A percentile compares a stretch with the other conserved stretches of the same genome.
phyloP scores from a whole-genome alignment of 257 asterid species.

The Verbascum thapsus region DNA sequence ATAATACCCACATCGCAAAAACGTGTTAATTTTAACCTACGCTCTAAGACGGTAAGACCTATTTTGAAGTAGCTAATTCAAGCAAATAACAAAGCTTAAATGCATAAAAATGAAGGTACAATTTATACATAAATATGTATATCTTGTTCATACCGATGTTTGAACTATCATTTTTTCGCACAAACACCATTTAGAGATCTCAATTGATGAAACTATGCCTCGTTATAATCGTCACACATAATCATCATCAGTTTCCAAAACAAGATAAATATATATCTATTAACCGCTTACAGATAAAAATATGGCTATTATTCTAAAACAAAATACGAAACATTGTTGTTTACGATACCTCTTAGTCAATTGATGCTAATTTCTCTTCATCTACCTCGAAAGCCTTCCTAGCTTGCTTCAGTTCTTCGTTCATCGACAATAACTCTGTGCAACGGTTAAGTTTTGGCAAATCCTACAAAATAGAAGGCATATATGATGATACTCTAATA shows the following conservation, averaged over 20 bases:
- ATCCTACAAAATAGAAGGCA: conserved; percentile 51
- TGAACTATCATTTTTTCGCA: not conserved
- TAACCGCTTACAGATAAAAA: not conserved
- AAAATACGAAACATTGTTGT: not conserved
- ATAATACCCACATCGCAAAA: too few relatives aligned
- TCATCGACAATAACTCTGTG: conserved; percentile 79
- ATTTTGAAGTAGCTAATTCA: too few relatives aligned
- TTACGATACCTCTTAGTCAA: conserved; percentile 42
- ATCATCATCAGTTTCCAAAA: too few relatives aligned
- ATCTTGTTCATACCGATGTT: not conserved
- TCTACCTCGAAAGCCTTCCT: conserved; percentile 80
- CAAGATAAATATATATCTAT: too few relatives aligned
- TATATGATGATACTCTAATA: too few relatives aligned
- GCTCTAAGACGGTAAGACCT: too few relatives aligned
- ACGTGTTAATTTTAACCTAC: too few relatives aligned
- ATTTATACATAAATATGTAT: not conserved
- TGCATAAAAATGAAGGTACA: too few relatives aligned
- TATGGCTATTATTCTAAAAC: not conserved
- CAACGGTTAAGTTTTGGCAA: conserved; percentile 76
- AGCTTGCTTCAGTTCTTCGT: conserved; percentile 91
- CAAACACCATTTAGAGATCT: not conserved
- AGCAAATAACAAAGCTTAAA: too few relatives aligned
- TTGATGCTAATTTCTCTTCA: conserved; percentile 49
- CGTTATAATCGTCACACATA: too few relatives aligned
- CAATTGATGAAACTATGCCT: not conserved